phyloP scores from a whole-genome alignment of 2,329 filamentous ascomycete species.

The Fusarium sp. region DNA sequence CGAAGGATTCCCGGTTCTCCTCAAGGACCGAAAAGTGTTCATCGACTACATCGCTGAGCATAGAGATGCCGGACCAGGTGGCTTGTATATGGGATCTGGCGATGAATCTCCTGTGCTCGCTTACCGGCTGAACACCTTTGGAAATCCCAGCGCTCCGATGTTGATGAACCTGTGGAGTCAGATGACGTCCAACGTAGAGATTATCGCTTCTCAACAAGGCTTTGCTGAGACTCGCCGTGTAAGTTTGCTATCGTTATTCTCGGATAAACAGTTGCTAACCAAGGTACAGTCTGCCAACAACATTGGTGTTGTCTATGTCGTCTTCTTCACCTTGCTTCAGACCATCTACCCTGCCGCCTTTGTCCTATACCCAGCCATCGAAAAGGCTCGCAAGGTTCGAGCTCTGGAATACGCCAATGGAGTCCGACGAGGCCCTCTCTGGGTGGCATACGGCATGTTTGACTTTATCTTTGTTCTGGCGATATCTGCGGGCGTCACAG shows the following conservation, averaged over 20 bases:
- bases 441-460: constrained; percentile 82
- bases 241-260: constrained; percentile 25
- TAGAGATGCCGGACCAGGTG: constrained; percentile 7
- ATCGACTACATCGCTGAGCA: constrained; percentile 15
- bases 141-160: neutral
- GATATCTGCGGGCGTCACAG: constrained; percentile 71
- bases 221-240: constrained; percentile 66
- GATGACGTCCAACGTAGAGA: constrained; percentile 41
- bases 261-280: neutral
- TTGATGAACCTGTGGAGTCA: constrained; percentile 38
- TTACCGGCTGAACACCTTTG: constrained; percentile 10
- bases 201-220: constrained; percentile 69
- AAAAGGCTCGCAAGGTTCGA: constrained; percentile 79
- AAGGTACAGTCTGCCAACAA: constrained; percentile 49
- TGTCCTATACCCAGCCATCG: constrained; percentile 82
- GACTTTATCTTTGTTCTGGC: constrained; percentile 78
- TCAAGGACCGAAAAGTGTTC: constrained; percentile 6
- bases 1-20: constrained; percentile 12
- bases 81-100: constrained; percentile 19
- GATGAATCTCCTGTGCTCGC: constrained; percentile 27
- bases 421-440: constrained; percentile 79
- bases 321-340: constrained; percentile 77
- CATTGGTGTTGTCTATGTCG: constrained; percentile 74
- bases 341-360: constrained; percentile 75
- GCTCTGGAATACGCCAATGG: constrained; percentile 89